Conservation (phyloP, 2,329 filamentous ascomycete genomes). For the Fusarium domesticum region DNA sequence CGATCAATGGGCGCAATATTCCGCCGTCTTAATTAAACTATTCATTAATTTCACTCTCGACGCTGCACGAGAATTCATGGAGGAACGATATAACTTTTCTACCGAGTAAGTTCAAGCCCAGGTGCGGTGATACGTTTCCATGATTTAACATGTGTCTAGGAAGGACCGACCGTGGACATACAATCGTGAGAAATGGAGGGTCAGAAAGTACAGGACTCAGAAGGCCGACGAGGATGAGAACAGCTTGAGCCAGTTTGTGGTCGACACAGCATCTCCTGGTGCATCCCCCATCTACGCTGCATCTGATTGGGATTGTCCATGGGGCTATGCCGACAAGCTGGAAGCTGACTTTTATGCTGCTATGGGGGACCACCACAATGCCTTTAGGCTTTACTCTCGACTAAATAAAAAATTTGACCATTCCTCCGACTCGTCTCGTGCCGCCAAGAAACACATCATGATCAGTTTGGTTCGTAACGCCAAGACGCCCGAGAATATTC, state of each 20-base stretch:
- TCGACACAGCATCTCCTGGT: neutral
- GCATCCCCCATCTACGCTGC: neutral
- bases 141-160: neutral
- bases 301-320: neutral
- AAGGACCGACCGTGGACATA: slow-evolving; percentile 34
- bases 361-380: slow-evolving; percentile 26
- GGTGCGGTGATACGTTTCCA: neutral
- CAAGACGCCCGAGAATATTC: slow-evolving; percentile 15
- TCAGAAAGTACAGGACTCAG: slow-evolving; percentile 30
- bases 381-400: slow-evolving; percentile 17
- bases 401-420: slow-evolving; percentile 12
- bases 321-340: slow-evolving; percentile 17
- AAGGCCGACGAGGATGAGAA: slow-evolving; percentile 10
- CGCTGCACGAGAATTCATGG: neutral
- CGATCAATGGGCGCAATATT: no score
- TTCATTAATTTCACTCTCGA: no score
- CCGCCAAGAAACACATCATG: slow-evolving; percentile 12
- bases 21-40: no score
- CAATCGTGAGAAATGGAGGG: slow-evolving; percentile 27
- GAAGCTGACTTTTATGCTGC: slow-evolving; percentile 27
- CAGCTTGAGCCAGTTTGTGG: neutral
- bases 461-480: slow-evolving; percentile 22
- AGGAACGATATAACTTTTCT: neutral
- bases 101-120: neutral
- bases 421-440: neutral